Conservation (phyloP, 2,329 filamentous ascomycete species). For the Aspergillus pseudoviridinutans region DNA sequence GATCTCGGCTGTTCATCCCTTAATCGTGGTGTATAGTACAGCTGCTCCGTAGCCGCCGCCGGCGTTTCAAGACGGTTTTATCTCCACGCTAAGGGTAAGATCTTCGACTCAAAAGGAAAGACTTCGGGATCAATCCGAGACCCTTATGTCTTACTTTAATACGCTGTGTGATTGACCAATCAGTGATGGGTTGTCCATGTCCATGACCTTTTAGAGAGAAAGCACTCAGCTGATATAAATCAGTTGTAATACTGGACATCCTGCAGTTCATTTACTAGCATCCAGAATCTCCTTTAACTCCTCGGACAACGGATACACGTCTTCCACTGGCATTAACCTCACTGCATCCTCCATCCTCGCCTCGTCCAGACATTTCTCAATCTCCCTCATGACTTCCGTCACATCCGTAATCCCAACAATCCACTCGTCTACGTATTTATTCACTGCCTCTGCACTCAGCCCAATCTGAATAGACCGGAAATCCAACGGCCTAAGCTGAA, state of each 20-base stretch:
- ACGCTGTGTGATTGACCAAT: no score
- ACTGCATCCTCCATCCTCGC: slow-evolving; percentile 28
- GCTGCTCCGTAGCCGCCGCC: background rate
- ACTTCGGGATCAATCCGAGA: background rate
- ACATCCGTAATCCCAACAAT: slow-evolving; percentile 57
- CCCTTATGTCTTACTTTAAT: background rate
- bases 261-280: no score
- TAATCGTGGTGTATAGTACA: background rate
- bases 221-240: no score
- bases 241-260: no score
- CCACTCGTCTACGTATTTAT: slow-evolving; percentile 49
- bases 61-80: background rate
- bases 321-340: slow-evolving; percentile 9
- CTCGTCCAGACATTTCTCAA: slow-evolving; percentile 45
- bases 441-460: slow-evolving; percentile 46
- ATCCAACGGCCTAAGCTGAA: slow-evolving; percentile 42
- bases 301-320: slow-evolving; percentile 9
- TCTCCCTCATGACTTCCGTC: slow-evolving; percentile 47
- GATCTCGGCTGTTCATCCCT: background rate
- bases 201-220: no score
- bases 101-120: background rate
- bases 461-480: slow-evolving; percentile 61
- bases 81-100: background rate
- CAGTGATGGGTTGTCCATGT: no score
- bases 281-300: no score